Percentiles rank a stretch among this genome's conserved stretches.
Evolutionary conservation across 306 rosid genomes (phyloP).

Genomic region (Cajanus cajan): DNA sequence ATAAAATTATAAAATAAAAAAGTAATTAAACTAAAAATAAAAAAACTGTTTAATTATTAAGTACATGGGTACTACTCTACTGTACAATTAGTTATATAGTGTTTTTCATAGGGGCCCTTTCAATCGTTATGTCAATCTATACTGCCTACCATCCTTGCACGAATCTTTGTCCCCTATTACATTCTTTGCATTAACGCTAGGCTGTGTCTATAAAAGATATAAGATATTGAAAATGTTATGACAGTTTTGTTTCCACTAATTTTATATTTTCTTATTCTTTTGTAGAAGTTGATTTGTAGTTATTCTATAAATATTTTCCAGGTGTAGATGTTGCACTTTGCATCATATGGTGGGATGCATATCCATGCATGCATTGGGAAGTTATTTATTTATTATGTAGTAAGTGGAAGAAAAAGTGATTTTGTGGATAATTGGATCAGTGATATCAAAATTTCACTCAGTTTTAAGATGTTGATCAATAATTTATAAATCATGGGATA

Average conservation of each 20-base stretch:
- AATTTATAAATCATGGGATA: not conserved
- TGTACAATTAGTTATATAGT: not conserved
- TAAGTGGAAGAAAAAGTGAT: not conserved
- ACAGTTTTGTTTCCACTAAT: not conserved
- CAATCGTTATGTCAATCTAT: not conserved
- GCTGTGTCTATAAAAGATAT: not conserved
- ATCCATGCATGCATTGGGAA: not conserved
- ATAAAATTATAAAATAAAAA: too few species aligned
- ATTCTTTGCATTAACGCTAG: not conserved
- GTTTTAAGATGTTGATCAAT: not conserved
- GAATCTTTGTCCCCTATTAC: not conserved
- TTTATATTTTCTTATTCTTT: not conserved
- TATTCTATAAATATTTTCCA: not conserved
- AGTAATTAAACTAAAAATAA: too few species aligned
- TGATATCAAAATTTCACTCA: not conserved
- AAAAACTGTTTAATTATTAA: too few species aligned
- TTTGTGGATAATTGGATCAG: not conserved
- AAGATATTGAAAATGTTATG: not conserved
- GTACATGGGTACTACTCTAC: not conserved
- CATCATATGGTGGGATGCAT: not conserved
- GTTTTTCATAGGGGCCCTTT: not conserved
- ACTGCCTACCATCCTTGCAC: not conserved
- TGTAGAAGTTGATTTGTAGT: not conserved
- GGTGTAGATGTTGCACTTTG: not conserved
- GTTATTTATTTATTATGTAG: not conserved